Evolutionary conservation across 2,329 filamentous ascomycete genomes (phyloP).

Genomic region (Byssochlamys sp.): DNA sequence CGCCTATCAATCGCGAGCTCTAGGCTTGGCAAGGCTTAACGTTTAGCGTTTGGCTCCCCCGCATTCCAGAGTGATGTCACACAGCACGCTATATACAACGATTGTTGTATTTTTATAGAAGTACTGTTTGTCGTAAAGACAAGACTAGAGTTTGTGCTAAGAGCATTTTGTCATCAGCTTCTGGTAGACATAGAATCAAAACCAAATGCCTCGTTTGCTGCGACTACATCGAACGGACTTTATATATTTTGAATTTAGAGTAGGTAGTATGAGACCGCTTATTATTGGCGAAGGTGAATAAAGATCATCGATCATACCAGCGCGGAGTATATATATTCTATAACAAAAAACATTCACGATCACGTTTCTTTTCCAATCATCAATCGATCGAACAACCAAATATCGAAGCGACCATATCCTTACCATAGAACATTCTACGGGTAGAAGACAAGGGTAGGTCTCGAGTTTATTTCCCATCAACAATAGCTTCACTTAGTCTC

Average conservation of each 20-base stretch:
- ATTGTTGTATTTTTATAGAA: too few relatives aligned
- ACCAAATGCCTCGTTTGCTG: too few relatives aligned
- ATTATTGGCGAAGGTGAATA: neutral
- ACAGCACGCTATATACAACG: neutral
- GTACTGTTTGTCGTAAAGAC: too few relatives aligned
- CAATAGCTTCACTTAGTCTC: slow-evolving; percentile 7
- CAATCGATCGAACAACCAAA: neutral
- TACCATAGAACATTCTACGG: neutral
- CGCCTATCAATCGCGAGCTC: neutral
- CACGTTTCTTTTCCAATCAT: neutral
- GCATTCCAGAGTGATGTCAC: neutral
- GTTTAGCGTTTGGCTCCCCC: neutral
- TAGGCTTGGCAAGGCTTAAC: neutral
- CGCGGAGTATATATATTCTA: neutral
- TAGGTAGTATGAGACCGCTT: neutral
- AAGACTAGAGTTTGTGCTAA: too few relatives aligned
- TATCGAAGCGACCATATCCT: neutral
- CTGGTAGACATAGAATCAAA: too few relatives aligned
- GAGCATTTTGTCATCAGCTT: too few relatives aligned
- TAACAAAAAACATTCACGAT: neutral
- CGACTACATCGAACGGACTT: neutral
- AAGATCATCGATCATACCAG: neutral
- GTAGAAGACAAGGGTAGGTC: neutral
- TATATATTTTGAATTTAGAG: neutral
- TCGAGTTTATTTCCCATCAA: neutral